These are phyloP conservation scores for Cladophialophora exuberans DNA, from an alignment of 2,329 filamentous ascomycete species.

Conservation along the genomic window DNA sequence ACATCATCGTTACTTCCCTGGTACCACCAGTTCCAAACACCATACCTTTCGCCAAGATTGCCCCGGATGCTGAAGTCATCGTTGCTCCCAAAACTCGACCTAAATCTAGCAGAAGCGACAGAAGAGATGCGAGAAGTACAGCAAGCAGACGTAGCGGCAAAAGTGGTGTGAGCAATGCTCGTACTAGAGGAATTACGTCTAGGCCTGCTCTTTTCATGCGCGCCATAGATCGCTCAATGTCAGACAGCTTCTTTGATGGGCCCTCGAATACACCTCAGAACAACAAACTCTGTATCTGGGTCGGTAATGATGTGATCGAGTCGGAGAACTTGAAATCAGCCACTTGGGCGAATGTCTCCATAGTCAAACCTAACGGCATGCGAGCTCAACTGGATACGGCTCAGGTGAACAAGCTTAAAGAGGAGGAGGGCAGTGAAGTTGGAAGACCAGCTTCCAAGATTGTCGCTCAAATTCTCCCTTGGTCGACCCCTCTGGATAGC, in stretches of 20 bases:
- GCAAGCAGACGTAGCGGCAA: constrained; percentile 76
- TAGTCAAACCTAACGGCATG: constrained; percentile 80
- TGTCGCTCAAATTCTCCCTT: constrained; percentile 73
- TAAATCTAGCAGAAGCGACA: constrained; percentile 64
- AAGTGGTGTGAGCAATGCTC: constrained; percentile 72
- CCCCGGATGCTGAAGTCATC: constrained; percentile 92
- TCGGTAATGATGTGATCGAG: constrained; percentile 76
- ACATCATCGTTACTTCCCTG: constrained; percentile 83
- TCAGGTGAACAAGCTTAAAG: constrained; percentile 69
- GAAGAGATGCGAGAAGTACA: constrained; percentile 78
- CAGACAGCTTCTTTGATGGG: constrained; percentile 78
- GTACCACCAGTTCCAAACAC: constrained; percentile 70
- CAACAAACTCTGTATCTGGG: constrained; percentile 74
- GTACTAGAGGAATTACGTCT: constrained; percentile 55
- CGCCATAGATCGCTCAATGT: constrained; percentile 72
- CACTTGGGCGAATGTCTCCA: constrained; percentile 77
- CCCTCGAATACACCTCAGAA: constrained; percentile 52
- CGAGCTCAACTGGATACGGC: constrained; percentile 71
- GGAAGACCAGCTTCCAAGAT: constrained; percentile 66
- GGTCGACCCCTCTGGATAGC: constrained; percentile 85
- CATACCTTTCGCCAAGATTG: constrained; percentile 85
- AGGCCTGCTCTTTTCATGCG: constrained; percentile 69
- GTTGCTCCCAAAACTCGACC: constrained; percentile 90
- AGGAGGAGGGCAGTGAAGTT: constrained; percentile 61
- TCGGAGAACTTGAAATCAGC: constrained; percentile 74